Base-by-base conservation (phyloP, 164 flowering plant genomes). In the Hamamelis virginiana region DNA sequence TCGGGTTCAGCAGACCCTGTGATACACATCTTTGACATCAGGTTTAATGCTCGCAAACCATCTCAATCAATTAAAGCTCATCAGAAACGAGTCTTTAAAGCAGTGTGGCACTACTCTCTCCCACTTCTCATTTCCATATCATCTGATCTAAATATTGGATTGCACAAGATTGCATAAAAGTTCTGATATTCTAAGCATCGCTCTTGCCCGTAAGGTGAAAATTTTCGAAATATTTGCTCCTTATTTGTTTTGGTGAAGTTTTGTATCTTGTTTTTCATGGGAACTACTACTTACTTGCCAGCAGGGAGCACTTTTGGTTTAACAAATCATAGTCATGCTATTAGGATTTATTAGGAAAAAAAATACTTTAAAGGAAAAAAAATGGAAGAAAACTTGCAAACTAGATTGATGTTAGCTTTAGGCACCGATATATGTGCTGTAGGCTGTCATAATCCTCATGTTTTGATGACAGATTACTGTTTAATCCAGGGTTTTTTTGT, bases 1-100 rank as follows among this genome's bases (percentile, higher is more conserved):
- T 92, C 97, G 59, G 97, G 97, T 51, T 91, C 97, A 21, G 93
- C 89, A 21, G 99, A 95, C 63, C 98, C 99, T 1, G 76, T 71
- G 62, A 86, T 95, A 69, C 99, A 92, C 74, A 69, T 95, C 21
- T 95, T 95, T 74, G 97, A 95, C 69, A 92, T 95, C 62, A 79
- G 99, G 73, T 91, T 85, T 63, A 87, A 80, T 68, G 72, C 87
- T 44, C 77, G 50, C 60, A 83, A 68, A 71, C 97, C 97, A 47
- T 86, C 91, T 6, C 97, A 92, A 60, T 92, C 99, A 0, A 70
- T 95, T 57, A 81, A 74, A 80, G 92, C 97, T 73, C 99, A 95
- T 75, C 91, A 95, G 67, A 92, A 91, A 72, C 86, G 96, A 64
- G 97, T 95, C 28, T 91, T 95, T 70, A 89, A 90, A 76, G 99